Evolutionary conservation across 2,329 filamentous ascomycete genomes (phyloP).

Genomic region (Calonectria pteridis): DNA sequence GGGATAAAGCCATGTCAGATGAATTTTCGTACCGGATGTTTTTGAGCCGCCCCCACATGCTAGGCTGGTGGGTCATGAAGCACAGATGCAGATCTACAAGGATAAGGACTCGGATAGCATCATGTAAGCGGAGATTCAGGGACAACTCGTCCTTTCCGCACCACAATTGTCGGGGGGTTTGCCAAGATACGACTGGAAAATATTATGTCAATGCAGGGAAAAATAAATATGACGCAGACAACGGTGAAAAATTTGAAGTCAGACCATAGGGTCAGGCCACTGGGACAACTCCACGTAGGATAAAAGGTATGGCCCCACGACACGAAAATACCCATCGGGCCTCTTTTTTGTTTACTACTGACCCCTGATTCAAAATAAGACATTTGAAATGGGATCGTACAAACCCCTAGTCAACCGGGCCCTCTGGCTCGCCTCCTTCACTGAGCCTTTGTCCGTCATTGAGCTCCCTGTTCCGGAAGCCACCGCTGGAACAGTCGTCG

Average conservation of each 20-base stretch:
- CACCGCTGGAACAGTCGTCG: conserved; percentile 10
- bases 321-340: no score
- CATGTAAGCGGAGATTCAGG: background rate
- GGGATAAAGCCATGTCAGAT: background rate
- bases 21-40: background rate
- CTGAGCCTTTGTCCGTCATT: background rate
- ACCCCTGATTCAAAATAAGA: background rate
- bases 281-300: background rate
- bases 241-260: background rate
- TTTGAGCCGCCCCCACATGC: background rate
- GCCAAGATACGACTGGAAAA: background rate
- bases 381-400: background rate
- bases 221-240: background rate
- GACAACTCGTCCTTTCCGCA: background rate
- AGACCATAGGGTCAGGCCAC: background rate
- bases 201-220: background rate
- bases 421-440: conserved; percentile 18
- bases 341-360: background rate
- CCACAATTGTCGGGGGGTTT: background rate
- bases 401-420: background rate
- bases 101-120: background rate
- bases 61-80: background rate
- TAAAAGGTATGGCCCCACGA: background rate
- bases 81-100: background rate
- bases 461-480: conserved; percentile 5